A percentile compares a stretch with the other conserved stretches of the same genome.
Evolutionary conservation across 495 filamentous ascomycete species (phyloP).

Genomic region (Sporormia fimetaria): DNA sequence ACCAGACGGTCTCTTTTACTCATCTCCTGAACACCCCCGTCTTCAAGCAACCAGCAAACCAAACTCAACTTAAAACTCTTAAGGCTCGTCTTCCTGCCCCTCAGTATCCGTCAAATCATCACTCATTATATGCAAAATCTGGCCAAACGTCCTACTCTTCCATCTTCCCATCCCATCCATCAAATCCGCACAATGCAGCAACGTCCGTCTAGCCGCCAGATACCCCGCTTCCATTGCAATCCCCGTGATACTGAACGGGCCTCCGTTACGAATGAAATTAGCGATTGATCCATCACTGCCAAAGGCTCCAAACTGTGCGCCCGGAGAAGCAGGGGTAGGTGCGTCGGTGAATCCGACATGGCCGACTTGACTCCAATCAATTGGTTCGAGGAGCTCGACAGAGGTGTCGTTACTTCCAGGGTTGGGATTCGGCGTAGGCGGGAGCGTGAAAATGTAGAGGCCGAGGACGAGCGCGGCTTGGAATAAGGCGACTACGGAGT

Average conservation of each 20-base stretch:
- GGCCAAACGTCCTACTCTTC: conserved; percentile 39
- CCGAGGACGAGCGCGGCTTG: conserved; percentile 41
- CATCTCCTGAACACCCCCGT: too few relatives aligned
- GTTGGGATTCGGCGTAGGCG: conserved; percentile 24
- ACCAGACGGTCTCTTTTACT: too few relatives aligned
- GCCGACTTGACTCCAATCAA: conserved; percentile 39
- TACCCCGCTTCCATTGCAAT: conserved; percentile 40
- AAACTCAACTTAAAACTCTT: too few relatives aligned
- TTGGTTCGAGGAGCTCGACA: conserved; percentile 41
- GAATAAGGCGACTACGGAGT: conserved; percentile 40
- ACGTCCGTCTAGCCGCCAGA: conserved; percentile 38
- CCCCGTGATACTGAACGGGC: conserved; percentile 39
- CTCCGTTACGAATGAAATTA: conserved; percentile 44
- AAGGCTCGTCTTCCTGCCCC: conserved; percentile 18
- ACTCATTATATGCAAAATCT: conserved; percentile 45
- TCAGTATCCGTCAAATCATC: conserved; percentile 42
- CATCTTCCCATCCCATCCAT: conserved; percentile 44
- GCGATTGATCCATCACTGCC: conserved; percentile 34
- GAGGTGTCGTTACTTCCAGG: conserved; percentile 29
- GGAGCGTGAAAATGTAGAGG: conserved; percentile 42
- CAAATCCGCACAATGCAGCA: conserved; percentile 41
- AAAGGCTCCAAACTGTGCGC: conserved; percentile 30
- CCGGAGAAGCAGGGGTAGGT: conserved; percentile 36
- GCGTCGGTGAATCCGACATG: conserved; percentile 26
- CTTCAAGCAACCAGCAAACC: too few relatives aligned